These are phyloP conservation scores for Septoria petroselini DNA, from an alignment of 2,329 filamentous ascomycete genomes.

Conservation along the genomic window DNA sequence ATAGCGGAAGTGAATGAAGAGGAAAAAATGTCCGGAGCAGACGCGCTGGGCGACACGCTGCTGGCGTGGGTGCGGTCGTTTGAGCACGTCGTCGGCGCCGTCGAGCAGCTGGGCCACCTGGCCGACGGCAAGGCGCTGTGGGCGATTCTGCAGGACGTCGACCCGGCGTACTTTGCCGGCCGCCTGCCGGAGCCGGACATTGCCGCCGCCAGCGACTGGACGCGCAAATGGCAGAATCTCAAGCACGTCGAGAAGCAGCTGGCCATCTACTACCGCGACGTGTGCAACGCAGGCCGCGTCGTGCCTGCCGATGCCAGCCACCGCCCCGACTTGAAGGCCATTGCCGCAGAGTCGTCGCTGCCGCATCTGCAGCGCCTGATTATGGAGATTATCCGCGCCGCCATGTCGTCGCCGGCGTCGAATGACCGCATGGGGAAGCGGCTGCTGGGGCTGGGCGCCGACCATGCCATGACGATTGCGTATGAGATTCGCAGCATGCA, in stretches of 20 bases:
- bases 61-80: slow-evolving; percentile 46
- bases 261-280: slow-evolving; percentile 50
- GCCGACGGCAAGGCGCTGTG: slow-evolving; percentile 49
- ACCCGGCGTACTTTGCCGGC: slow-evolving; percentile 49
- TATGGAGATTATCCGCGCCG: slow-evolving; percentile 49
- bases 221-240: slow-evolving; percentile 53
- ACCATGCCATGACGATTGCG: slow-evolving; percentile 37
- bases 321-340: slow-evolving; percentile 49
- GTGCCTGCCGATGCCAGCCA: too few species aligned
- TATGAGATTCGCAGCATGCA: slow-evolving; percentile 36
- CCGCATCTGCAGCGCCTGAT: slow-evolving; percentile 43
- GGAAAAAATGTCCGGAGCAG: slow-evolving; percentile 22
- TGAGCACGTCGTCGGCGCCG: slow-evolving; percentile 38
- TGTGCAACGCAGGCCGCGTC: slow-evolving; percentile 39
- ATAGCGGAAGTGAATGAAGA: too few species aligned
- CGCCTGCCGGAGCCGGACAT: slow-evolving; percentile 47
- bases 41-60: slow-evolving; percentile 32
- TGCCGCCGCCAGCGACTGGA: slow-evolving; percentile 49
- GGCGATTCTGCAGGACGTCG: slow-evolving; percentile 49
- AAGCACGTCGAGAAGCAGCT: slow-evolving; percentile 51
- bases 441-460: slow-evolving; percentile 35
- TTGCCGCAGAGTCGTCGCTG: slow-evolving; percentile 45
- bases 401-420: slow-evolving; percentile 48
- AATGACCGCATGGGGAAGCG: slow-evolving; percentile 47
- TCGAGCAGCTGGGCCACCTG: slow-evolving; percentile 44